Base-by-base conservation (phyloP, 1,139 yeast genomes). In the Pichia kudriavzevii region DNA sequence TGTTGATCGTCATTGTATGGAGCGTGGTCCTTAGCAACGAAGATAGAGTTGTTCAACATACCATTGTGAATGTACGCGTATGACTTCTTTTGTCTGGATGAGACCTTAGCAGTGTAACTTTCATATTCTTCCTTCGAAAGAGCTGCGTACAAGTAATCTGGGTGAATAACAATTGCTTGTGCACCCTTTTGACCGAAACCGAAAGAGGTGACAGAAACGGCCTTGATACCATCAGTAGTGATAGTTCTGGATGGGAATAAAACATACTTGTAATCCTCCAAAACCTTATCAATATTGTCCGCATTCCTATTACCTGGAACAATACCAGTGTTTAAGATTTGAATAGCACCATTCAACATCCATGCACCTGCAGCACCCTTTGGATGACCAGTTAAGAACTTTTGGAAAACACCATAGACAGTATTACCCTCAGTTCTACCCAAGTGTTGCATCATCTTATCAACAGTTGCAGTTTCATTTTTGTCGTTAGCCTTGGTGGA, bases 311-410 rank as follows among this genome's bases (percentile, higher is more conserved):
- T 91, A 64, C 99, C 99, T 50, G 99, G 99, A 53, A 91, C 95
- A 55, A 88, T 59, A 64, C 98, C 98, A 55, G 84, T 63, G 66
- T 84, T 81, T 61, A 91, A 71, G 49, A 88, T 80, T 70, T 91
- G 99, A 50, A 91, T 69, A 43, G 88, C 95, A 66, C 99, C 99
- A 64, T 91, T 93, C 73, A 91, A 70, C 98, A 93, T 91, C 98
- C 98, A 91, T 44, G 99, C 97, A 73, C 97, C 98, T 40, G 99
- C 99, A 52, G 98, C 98, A 75, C 98, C 99, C 81, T 91, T 91
- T 56, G 98, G 98, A 70, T 91, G 99, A 67, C 98, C 99, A 55
- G 99, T 91, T 58, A 91, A 75, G 77, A 75, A 91, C 67, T 91
- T 91, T 67, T 91, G 99, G 94, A 91, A 88, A 38, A 91, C 94